A percentile compares a stretch with the other conserved stretches of the same genome.
Conservation (phyloP, 225 moss, liverwort and hornwort species). For the Neckera pumila region DNA sequence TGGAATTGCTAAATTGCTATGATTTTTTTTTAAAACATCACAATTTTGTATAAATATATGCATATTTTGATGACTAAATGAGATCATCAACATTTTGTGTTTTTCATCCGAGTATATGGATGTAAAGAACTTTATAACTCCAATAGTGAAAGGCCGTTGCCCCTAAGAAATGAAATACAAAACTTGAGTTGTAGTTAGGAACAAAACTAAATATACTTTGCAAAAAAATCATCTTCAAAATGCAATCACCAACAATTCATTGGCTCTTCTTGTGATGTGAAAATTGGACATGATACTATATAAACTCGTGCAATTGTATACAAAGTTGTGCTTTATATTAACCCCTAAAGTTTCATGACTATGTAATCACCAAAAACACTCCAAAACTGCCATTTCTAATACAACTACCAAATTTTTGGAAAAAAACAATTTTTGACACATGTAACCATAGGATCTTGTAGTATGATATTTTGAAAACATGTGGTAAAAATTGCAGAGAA, state of each 20-base stretch:
- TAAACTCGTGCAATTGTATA: not conserved
- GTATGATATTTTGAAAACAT: too few relatives aligned
- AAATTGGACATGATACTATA: not conserved
- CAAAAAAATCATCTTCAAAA: not conserved
- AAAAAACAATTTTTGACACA: too few relatives aligned
- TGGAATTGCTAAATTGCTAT: not conserved
- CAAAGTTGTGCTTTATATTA: not conserved
- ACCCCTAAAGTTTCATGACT: too few relatives aligned
- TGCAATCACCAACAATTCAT: not conserved
- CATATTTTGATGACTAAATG: not conserved
- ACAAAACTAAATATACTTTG: not conserved
- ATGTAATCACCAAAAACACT: too few relatives aligned
- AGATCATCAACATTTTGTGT: not conserved
- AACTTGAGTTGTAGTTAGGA: not conserved
- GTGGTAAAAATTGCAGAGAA: too few relatives aligned
- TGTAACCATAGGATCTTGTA: too few relatives aligned
- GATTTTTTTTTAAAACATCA: not conserved
- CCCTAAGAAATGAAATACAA: not conserved
- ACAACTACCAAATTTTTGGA: too few relatives aligned
- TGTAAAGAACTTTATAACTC: not conserved
- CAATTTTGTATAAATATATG: not conserved
- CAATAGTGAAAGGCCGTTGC: not conserved
- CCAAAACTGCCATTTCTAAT: too few relatives aligned
- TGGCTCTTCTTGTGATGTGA: not conserved
- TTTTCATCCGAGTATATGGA: fast-evolving